These are phyloP conservation scores for Globisporangium recalcitrans DNA, from an alignment of 352 stramenopile genomes.

Conservation along the genomic window DNA sequence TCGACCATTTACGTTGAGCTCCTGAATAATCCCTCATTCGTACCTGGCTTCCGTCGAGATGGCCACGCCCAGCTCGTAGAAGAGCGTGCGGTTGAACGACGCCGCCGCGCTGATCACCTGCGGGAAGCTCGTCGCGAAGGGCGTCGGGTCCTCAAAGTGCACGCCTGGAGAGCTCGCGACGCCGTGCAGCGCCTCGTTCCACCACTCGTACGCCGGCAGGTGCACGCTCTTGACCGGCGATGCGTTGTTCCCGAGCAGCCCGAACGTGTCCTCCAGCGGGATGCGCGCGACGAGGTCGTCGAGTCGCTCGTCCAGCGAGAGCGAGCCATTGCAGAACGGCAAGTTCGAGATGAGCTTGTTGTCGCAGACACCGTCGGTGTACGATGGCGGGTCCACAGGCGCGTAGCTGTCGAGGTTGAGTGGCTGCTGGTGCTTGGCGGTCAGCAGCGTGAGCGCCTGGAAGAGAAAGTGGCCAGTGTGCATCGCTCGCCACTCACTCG, in stretches of 20 bases:
- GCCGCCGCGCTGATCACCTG: slow-evolving; percentile 69
- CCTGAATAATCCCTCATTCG: too few species aligned
- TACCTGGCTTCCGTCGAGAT: slow-evolving; percentile 78
- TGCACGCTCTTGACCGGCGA: slow-evolving; percentile 21
- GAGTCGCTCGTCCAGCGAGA: slow-evolving; percentile 52
- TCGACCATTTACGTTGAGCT: too few species aligned
- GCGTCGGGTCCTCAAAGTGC: slow-evolving; percentile 40
- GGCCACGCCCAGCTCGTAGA: slow-evolving; percentile 58
- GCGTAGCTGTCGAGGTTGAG: not conserved
- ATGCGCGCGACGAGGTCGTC: slow-evolving; percentile 62
- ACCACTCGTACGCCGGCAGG: slow-evolving; percentile 82
- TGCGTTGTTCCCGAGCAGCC: slow-evolving; percentile 63
- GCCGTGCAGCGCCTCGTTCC: slow-evolving; percentile 87
- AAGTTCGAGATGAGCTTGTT: slow-evolving; percentile 31
- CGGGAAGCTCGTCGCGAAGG: slow-evolving; percentile 86
- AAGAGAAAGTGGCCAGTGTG: not conserved
- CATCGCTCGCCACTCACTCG: not conserved
- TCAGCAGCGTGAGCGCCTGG: slow-evolving; percentile 8
- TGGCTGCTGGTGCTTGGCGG: not conserved
- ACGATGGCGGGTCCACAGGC: slow-evolving; percentile 12
- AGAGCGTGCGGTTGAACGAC: slow-evolving; percentile 88
- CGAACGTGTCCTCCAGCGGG: slow-evolving; percentile 60
- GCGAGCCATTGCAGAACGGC: slow-evolving; percentile 63
- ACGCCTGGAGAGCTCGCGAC: slow-evolving; percentile 70
- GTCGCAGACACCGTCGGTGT: slow-evolving; percentile 50